These are phyloP conservation scores for Fomitopsis betulina DNA, from an alignment of 1,284 basidiomycete species.

Conservation along the genomic window DNA sequence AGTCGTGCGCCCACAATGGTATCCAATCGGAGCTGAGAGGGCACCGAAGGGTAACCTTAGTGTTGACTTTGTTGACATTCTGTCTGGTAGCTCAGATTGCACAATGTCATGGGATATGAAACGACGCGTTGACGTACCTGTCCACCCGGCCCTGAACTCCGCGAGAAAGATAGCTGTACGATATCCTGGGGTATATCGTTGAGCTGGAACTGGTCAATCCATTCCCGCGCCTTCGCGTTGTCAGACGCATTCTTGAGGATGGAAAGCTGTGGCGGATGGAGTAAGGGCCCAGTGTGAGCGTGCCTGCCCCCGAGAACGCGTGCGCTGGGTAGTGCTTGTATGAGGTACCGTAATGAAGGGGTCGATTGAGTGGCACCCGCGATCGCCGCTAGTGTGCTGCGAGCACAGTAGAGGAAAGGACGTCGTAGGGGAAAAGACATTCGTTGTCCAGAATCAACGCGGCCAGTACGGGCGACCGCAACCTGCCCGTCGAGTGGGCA, in stretches of 20 bases:
- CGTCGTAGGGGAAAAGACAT: not conserved
- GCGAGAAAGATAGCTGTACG: conserved; percentile 61
- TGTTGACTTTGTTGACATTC: conserved; percentile 83
- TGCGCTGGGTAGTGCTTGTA: not conserved
- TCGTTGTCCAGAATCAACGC: not conserved
- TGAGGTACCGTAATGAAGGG: not conserved
- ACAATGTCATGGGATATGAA: not conserved
- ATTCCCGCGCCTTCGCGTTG: conserved; percentile 40
- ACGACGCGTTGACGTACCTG: conserved; percentile 43
- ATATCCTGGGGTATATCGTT: conserved; percentile 39
- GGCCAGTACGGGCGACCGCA: no score
- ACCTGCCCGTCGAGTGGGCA: not conserved
- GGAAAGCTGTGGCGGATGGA: not conserved
- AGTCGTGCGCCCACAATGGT: conserved; percentile 58
- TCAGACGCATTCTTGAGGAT: conserved; percentile 35
- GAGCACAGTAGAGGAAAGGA: no score
- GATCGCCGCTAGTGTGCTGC: no score
- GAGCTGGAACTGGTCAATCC: conserved; percentile 45
- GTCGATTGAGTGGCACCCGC: not conserved
- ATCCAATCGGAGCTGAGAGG: conserved; percentile 57
- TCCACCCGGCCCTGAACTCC: conserved; percentile 77
- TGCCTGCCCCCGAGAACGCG: not conserved
- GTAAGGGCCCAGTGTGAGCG: not conserved
- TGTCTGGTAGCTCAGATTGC: conserved; percentile 22
- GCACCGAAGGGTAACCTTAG: conserved; percentile 65